Percentiles rank a stretch among this genome's conserved stretches.
Evolutionary conservation across 495 filamentous ascomycete genomes (phyloP).

Genomic region (Penicillium mononematosum): DNA sequence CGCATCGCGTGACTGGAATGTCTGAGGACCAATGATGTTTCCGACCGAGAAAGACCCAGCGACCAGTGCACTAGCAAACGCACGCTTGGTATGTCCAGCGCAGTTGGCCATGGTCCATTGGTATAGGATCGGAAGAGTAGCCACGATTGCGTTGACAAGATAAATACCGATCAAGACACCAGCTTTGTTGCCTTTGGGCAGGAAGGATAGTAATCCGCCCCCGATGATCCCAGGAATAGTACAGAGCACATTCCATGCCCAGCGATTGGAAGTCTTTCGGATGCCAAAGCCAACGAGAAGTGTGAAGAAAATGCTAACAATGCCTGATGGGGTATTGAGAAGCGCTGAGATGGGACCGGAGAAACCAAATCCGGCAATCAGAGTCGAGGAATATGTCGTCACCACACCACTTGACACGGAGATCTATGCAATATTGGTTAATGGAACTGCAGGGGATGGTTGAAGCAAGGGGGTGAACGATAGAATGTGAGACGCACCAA

Average conservation of each 20-base stretch:
- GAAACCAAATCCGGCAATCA: slow-evolving; percentile 59
- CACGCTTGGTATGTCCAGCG: slow-evolving; percentile 50
- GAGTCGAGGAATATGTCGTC: slow-evolving; percentile 59
- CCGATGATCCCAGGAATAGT: slow-evolving; percentile 54
- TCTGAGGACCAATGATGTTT: slow-evolving; percentile 67
- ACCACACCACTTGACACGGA: slow-evolving; percentile 61
- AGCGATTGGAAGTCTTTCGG: slow-evolving; percentile 45
- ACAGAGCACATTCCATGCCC: slow-evolving; percentile 48
- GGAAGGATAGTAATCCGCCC: slow-evolving; percentile 59
- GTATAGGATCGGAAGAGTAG: slow-evolving; percentile 45
- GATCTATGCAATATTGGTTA: slow-evolving; percentile 22
- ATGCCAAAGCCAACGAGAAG: slow-evolving; percentile 51
- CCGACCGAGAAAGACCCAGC: slow-evolving; percentile 59
- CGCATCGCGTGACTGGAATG: slow-evolving; percentile 58
- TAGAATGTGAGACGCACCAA: slow-evolving; percentile 18
- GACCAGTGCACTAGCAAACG: slow-evolving; percentile 56
- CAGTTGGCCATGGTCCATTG: slow-evolving; percentile 50
- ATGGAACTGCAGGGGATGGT: background rate
- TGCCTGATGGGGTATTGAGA: slow-evolving; percentile 63
- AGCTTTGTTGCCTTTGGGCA: slow-evolving; percentile 42
- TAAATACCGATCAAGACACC: slow-evolving; percentile 63
- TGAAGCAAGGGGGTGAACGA: background rate
- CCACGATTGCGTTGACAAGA: slow-evolving; percentile 56
- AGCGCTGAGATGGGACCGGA: slow-evolving; percentile 52
- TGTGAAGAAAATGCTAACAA: slow-evolving; percentile 57